Base-by-base conservation (phyloP, 2,329 filamentous ascomycete species). In the Phialocephala sp. region DNA sequence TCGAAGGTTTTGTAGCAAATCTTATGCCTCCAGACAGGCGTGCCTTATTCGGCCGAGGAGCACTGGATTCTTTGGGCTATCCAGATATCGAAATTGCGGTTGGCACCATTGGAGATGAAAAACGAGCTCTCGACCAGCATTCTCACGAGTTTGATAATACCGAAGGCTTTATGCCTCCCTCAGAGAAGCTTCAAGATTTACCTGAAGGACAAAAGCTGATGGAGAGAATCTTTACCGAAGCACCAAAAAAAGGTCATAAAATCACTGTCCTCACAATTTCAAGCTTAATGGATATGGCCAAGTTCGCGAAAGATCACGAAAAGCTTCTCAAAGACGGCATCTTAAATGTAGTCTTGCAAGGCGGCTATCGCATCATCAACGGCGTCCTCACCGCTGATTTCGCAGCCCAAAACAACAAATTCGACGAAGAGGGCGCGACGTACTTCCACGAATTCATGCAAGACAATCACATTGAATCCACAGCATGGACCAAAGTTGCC, bases 1-100 rank as follows among this genome's bases (percentile, higher is more conserved):
- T 76, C 0, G 63, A 68, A 63, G 73, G 73, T 0, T 71, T 74
- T 52, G 62, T 76, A 4, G 71, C 74, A 32, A 75, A 76, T 54
- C 67, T 76, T 0, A 52, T 59, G 20, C 72, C 73, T 11, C 67
- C 68, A 15, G 22, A 65, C 1, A 36, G 62, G 14, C 68, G 74
- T 39, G 69, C 70, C 35, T 62, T 65, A 12, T 70, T 73, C 47
- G 73, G 68, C 11, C 68, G 72, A 11, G 70, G 72, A 14, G 70
- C 70, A 11, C 62, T 75, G 1, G 59, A 74, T 63, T 59, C 55
- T 22, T 64, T 76, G 2, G 66, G 65, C 15, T 61, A 72, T 18
- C 4, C 37, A 15, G 18, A 70, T 18, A 66, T 75, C 12, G 67
- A 66, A n/a, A 68, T 75, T 24, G 72, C 60, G n/a, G 32, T 63